A percentile compares a stretch with the other conserved stretches of the same genome.
Conservation (phyloP, 495 filamentous ascomycete species). For the Aspergillus nidulans region DNA sequence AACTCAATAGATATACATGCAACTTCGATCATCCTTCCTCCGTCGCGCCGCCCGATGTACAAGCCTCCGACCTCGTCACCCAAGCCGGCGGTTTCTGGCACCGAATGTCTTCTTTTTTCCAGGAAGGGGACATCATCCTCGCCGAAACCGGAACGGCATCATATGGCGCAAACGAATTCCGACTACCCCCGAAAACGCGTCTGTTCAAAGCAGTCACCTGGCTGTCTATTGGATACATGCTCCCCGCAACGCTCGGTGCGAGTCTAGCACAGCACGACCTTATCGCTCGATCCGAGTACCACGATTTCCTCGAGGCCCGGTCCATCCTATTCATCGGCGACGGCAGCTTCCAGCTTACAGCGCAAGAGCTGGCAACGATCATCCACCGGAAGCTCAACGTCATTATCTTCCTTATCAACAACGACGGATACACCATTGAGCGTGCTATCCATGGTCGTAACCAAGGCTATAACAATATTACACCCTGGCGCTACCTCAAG, state of each 20-base stretch:
- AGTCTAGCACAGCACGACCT: constrained; percentile 35
- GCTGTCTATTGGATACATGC: constrained; percentile 41
- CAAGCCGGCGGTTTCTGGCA: constrained; percentile 24
- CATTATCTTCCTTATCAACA: constrained; percentile 71
- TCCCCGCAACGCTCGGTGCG: constrained; percentile 38
- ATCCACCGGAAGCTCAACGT: constrained; percentile 60
- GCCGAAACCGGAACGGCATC: constrained; percentile 34
- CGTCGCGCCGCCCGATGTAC: neutral
- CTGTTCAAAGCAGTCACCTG: constrained; percentile 32
- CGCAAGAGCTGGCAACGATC: constrained; percentile 72
- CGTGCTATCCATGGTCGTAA: constrained; percentile 65
- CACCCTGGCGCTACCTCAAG: constrained; percentile 54
- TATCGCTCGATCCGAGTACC: constrained; percentile 4
- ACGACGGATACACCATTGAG: constrained; percentile 70
- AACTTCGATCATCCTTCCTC: neutral
- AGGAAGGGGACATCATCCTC: constrained; percentile 27
- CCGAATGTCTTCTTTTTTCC: constrained; percentile 18
- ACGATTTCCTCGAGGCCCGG: constrained; percentile 17
- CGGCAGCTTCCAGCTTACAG: constrained; percentile 74
- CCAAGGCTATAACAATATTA: constrained; percentile 67
- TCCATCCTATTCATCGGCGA: constrained; percentile 72
- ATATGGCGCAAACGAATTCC: constrained; percentile 21
- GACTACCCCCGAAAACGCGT: constrained; percentile 19
- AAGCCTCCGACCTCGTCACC: constrained; percentile 5
- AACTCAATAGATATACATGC: constrained; percentile 4